These are phyloP conservation scores for Ambrosia trifida DNA, from an alignment of 129 eudicot species.

Conservation along the genomic window DNA sequence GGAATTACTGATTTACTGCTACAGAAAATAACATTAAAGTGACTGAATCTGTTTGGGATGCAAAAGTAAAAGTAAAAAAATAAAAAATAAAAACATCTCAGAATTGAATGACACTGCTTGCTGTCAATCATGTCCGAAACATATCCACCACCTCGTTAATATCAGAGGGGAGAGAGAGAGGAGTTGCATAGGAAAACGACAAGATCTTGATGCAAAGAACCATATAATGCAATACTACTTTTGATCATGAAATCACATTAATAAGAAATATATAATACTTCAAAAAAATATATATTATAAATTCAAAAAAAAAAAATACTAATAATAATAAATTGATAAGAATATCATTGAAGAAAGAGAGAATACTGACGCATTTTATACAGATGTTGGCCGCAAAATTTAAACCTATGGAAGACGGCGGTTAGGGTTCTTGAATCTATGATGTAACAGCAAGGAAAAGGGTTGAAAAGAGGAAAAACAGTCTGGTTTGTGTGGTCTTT, in stretches of 20 bases:
- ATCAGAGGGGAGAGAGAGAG: conserved; percentile 1
- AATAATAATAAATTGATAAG: not conserved
- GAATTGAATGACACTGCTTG: conserved; percentile 32
- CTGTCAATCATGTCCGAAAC: conserved; percentile 34
- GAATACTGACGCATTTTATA: conserved; percentile 35
- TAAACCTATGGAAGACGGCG: conserved; percentile 39
- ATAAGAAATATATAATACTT: conserved; percentile 8
- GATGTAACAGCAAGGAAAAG: conserved; percentile 39
- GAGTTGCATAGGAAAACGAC: conserved; percentile 45
- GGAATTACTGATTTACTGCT: too few relatives aligned
- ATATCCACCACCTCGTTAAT: conserved; percentile 30
- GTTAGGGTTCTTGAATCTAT: conserved; percentile 42
- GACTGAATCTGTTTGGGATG: conserved; percentile 52
- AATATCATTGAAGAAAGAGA: not conserved
- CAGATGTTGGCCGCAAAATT: conserved; percentile 45
- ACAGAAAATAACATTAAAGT: conserved; percentile 42
- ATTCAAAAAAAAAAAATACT: not conserved
- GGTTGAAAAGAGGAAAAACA: conserved; percentile 3
- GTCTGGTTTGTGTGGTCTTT: conserved; percentile 19
- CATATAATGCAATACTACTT: not conserved
- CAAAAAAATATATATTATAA: not conserved
- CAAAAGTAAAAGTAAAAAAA: conserved; percentile 26
- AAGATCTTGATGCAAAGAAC: conserved; percentile 34
- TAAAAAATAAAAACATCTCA: conserved; percentile 17
- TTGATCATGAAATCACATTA: conserved; percentile 29